Conservation (phyloP, 2,329 filamentous ascomycete genomes). For the Venturiaceae sp. region DNA sequence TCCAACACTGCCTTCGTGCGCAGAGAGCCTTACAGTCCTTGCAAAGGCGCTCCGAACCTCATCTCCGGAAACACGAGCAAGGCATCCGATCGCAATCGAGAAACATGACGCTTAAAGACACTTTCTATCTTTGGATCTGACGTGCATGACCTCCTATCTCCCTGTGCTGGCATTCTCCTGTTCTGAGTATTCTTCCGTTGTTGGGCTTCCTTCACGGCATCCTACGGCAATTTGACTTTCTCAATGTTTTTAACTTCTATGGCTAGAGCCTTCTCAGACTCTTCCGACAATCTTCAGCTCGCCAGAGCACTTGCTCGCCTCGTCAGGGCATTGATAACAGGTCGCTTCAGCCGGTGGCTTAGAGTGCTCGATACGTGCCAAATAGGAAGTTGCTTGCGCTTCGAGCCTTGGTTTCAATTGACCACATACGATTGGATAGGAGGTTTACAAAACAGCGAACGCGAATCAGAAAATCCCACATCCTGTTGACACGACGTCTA, state of each 20-base stretch:
- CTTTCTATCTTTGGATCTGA: not conserved
- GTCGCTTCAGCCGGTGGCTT: too few relatives aligned
- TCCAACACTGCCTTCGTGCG: not conserved
- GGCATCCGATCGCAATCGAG: not conserved
- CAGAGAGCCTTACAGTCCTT: not conserved
- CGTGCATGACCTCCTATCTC: not conserved
- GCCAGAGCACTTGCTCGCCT: not conserved
- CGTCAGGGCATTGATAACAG: not conserved
- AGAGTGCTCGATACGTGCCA: too few relatives aligned
- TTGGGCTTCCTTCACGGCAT: not conserved
- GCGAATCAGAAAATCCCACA: too few relatives aligned
- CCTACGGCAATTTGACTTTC: not conserved
- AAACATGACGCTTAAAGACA: not conserved
- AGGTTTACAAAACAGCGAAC: too few relatives aligned
- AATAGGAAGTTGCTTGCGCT: too few relatives aligned
- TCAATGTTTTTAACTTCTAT: not conserved
- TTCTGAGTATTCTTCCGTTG: not conserved
- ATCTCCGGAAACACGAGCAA: not conserved
- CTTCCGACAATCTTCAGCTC: not conserved
- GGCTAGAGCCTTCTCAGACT: not conserved
- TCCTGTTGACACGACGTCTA: too few relatives aligned
- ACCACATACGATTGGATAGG: too few relatives aligned
- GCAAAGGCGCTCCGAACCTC: not conserved
- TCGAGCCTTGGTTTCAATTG: too few relatives aligned
- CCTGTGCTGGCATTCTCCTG: not conserved